Evolutionary conservation across 805 yeast genomes (phyloP).

Genomic region (Candida argentea): DNA sequence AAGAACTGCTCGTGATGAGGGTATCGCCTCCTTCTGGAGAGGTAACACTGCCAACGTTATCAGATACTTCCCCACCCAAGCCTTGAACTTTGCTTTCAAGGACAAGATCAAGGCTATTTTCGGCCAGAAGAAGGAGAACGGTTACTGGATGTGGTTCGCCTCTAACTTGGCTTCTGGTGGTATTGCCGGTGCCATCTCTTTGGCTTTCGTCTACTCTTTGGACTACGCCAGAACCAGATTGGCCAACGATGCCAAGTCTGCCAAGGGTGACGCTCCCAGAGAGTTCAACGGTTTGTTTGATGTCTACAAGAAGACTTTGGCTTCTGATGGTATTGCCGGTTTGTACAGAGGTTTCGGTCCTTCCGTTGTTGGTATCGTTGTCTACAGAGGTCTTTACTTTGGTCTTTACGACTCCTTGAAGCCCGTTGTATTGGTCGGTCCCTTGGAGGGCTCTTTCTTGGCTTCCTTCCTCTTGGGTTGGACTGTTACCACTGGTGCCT

Average conservation of each 20-base stretch:
- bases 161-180: conserved; percentile 99
- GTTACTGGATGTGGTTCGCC: conserved; percentile 88
- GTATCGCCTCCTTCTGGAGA: conserved; percentile 93
- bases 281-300: conserved; percentile 95
- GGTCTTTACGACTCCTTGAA: conserved; percentile 95
- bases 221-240: conserved; percentile 98
- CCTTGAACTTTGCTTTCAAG: conserved; percentile 96
- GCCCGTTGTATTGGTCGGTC: conserved; percentile 90
- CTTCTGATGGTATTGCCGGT: conserved; percentile 96
- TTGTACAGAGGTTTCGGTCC: conserved; percentile 99
- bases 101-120: conserved; percentile 92
- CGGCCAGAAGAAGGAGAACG: conserved; percentile 94
- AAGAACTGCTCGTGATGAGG: conserved; percentile 91
- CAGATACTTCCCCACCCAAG: conserved; percentile 99
- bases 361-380: conserved; percentile 94
- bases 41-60: conserved; percentile 99
- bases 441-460: conserved; percentile 87
- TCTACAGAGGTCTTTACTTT: conserved; percentile 98
- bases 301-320: conserved; percentile 92
- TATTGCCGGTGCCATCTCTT: conserved; percentile 94
- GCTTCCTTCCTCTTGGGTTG: conserved; percentile 96
- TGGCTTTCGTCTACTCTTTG: conserved; percentile 89
- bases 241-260: conserved; percentile 93
- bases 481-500: conserved; percentile 97
- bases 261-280: conserved; percentile 83